Evolutionary conservation across 2,329 filamentous ascomycete genomes (phyloP), one percentile per base, ranked within the genome.

Genomic region (Diaporthe sp.): DNA sequence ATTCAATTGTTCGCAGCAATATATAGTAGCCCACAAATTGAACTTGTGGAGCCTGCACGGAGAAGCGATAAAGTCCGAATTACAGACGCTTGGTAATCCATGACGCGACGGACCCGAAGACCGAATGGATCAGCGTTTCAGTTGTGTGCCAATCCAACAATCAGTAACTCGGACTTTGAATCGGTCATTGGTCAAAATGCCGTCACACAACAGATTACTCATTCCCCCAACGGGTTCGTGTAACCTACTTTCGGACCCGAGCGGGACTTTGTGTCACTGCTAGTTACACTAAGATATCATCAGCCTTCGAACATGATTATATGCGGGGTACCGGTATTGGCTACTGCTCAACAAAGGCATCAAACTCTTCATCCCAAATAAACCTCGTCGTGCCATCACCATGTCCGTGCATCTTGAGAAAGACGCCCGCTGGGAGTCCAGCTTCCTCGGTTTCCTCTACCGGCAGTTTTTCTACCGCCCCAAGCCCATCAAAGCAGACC

Each of bases 401-500:
- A 66, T 66, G 63, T 66, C 63, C 30, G 30, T 19, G n/a, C 42
- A 66, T 32, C 32, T 66, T 1, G 63, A 27, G 63, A 66, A 66
- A 39, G 63, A 66, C 32, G 63, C 30, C 37, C 44, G 50, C 50
- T 70, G 66, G 66, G 66, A 70, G 27, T 15, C 44, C 35, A 71
- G 68, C 30, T 22, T 47, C 15, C 19, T 71, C 5, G 68, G 25
- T 1, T 59, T 71, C 39, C 30, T 56, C 19, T 50, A 71, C 30
- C 53, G 51, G 15, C 68, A 71, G 9, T 58, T 71, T 19, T 59
- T 71, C 39, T 47, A 9, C n/a, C 61, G 50, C 10, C 71, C 59
- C 13, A 51, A 66, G 10, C 71, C 61, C 12, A 55, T 65, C n/a
- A 53, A n/a, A 15, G 51, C 71, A 66, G 50, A 69, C 37, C 71